phyloP scores from a whole-genome alignment of 1,139 yeast species.

The Yamadazyma atmosphaerica region DNA sequence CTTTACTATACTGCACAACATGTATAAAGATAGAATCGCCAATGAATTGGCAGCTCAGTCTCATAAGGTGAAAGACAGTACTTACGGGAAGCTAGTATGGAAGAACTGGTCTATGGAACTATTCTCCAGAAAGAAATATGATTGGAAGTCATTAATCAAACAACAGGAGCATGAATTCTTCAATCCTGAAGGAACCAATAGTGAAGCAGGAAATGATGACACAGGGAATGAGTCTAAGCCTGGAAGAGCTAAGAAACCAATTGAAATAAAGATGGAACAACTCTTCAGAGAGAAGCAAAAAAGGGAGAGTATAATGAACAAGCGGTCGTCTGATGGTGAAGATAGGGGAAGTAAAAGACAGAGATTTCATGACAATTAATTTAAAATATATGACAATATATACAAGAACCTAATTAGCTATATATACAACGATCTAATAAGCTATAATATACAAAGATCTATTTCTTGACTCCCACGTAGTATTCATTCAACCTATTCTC shows the following conservation, averaged over 20 bases:
- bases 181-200: constrained; percentile 22
- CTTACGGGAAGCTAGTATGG: constrained; percentile 91
- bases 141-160: constrained; percentile 78
- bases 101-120: constrained; percentile 89
- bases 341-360: constrained; percentile 13
- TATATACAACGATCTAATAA: constrained; percentile 3
- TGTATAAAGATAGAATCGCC: constrained; percentile 87
- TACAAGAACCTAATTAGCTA: too few relatives aligned
- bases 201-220: constrained; percentile 10
- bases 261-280: constrained; percentile 45
- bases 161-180: constrained; percentile 62
- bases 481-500: constrained; percentile 52
- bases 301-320: constrained; percentile 27
- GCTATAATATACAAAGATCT: too few relatives aligned
- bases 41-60: constrained; percentile 61
- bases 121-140: constrained; percentile 70
- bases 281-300: constrained; percentile 34
- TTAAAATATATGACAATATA: too few relatives aligned
- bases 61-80: constrained; percentile 75
- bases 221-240: constrained; percentile 4
- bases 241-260: constrained; percentile 35
- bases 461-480: constrained; percentile 39
- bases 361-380: constrained; percentile 7
- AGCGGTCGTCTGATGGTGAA: constrained; percentile 19
- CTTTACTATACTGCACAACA: constrained; percentile 73